Evolutionary conservation across 2,329 filamentous ascomycete genomes (phyloP).

Genomic region (Lachnellula suecica): DNA sequence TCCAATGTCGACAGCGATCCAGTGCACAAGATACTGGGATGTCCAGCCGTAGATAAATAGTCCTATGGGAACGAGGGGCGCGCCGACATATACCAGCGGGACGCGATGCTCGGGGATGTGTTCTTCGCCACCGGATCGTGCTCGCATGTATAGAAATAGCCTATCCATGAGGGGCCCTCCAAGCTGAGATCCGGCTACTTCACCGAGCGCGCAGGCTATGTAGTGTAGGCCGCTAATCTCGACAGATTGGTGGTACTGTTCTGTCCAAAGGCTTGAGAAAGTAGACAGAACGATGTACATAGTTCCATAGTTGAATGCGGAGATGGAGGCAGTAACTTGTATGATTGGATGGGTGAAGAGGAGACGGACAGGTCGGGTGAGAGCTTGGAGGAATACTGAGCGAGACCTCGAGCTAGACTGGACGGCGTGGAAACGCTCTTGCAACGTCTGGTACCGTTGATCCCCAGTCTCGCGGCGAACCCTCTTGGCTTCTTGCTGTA

Average conservation of each 20-base stretch:
- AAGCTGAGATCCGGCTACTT: constrained; percentile 46
- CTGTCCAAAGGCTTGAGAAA: not conserved
- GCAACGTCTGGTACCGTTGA: not conserved
- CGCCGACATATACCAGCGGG: constrained; percentile 53
- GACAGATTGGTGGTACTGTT: not conserved
- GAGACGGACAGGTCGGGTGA: constrained; percentile 42
- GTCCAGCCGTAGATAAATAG: constrained; percentile 57
- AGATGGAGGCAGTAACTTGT: not conserved
- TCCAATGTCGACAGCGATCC: constrained; percentile 56
- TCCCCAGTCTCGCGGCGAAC: constrained; percentile 52
- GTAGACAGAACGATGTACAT: not conserved
- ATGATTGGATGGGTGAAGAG: not conserved
- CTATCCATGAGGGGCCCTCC: constrained; percentile 26
- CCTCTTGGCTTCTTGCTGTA: constrained; percentile 48
- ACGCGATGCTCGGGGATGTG: constrained; percentile 57
- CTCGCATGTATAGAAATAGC: constrained; percentile 1
- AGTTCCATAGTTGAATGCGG: not conserved
- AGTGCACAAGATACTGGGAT: constrained; percentile 46
- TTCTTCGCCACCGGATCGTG: constrained; percentile 5
- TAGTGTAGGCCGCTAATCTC: not conserved
- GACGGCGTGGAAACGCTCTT: not conserved
- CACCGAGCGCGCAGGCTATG: not conserved
- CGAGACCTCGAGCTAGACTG: not conserved
- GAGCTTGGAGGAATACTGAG: constrained; percentile 27
- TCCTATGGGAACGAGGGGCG: constrained; percentile 51